phyloP scores from a whole-genome alignment of 768 basidiomycete genomes.

The Lyophyllum shimeji region DNA sequence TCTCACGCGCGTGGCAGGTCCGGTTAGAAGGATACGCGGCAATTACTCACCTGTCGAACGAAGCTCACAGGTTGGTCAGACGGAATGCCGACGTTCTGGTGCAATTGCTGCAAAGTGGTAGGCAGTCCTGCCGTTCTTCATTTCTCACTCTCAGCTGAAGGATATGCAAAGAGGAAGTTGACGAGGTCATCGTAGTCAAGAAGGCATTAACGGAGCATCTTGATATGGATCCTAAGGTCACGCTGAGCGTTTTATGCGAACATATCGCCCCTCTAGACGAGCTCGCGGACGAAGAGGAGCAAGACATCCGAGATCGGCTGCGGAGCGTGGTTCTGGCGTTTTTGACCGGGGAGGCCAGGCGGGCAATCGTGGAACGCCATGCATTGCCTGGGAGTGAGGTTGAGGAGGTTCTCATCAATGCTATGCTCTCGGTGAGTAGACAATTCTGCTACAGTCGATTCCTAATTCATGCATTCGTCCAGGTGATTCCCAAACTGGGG shows the following conservation, averaged over 20 bases:
- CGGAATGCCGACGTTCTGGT: constrained; percentile 74
- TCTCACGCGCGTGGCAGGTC: constrained; percentile 40
- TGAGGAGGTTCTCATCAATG: constrained; percentile 47
- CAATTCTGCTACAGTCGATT: not conserved
- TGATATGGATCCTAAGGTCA: constrained; percentile 58
- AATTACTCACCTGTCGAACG: constrained; percentile 45
- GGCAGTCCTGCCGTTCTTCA: constrained; percentile 23
- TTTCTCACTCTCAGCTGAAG: not conserved
- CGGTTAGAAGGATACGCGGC: constrained; percentile 69
- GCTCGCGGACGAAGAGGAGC: constrained; percentile 56
- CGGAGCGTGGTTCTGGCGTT: constrained; percentile 61
- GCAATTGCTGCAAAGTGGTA: constrained; percentile 75
- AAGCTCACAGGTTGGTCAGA: constrained; percentile 59
- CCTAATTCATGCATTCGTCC: not conserved
- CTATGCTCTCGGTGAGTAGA: constrained; percentile 47
- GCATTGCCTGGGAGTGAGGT: constrained; percentile 42
- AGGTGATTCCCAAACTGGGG: constrained; percentile 53
- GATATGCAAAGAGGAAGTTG: constrained; percentile 52
- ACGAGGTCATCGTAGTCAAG: constrained; percentile 63
- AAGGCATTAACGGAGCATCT: constrained; percentile 60
- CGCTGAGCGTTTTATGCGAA: constrained; percentile 68
- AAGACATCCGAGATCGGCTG: constrained; percentile 53
- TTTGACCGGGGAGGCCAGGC: constrained; percentile 51
- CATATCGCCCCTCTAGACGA: constrained; percentile 57
- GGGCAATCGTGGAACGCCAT: constrained; percentile 43